These are phyloP conservation scores for Eutypella sp. DNA, from an alignment of 2,329 filamentous ascomycete species.

Conservation along the genomic window DNA sequence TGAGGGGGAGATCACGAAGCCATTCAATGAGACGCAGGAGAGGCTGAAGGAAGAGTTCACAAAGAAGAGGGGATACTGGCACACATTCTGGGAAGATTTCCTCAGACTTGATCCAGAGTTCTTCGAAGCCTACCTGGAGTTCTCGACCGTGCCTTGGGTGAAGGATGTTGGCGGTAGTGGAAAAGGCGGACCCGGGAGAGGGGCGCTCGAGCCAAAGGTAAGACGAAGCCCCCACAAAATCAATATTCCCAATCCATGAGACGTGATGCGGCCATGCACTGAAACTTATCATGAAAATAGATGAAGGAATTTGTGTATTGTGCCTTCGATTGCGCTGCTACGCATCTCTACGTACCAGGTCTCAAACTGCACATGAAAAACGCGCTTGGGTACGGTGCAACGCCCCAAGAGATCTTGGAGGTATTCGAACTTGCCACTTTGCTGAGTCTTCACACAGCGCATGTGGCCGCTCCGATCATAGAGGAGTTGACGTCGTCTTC, in stretches of 20 bases:
- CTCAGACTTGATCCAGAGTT: slow-evolving; percentile 40
- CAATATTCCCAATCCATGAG: background rate
- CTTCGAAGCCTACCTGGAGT: slow-evolving; percentile 42
- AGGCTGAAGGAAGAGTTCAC: slow-evolving; percentile 37
- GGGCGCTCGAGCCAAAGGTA: slow-evolving; percentile 38
- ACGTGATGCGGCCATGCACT: background rate
- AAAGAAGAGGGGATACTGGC: slow-evolving; percentile 41
- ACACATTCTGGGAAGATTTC: slow-evolving; percentile 39
- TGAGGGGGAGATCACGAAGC: slow-evolving; percentile 23
- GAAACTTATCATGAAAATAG: too few species aligned
- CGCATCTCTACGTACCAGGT: slow-evolving; percentile 41
- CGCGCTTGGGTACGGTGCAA: slow-evolving; percentile 39
- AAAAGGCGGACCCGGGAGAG: slow-evolving; percentile 13
- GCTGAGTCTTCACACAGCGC: slow-evolving; percentile 23
- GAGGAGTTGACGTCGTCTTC: slow-evolving; percentile 9
- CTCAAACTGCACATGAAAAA: slow-evolving; percentile 45
- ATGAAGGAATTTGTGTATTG: slow-evolving; percentile 43
- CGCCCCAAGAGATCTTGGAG: slow-evolving; percentile 42
- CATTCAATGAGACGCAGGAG: slow-evolving; percentile 31
- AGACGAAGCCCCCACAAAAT: background rate
- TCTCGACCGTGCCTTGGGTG: slow-evolving; percentile 38
- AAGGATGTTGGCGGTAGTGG: slow-evolving; percentile 19
- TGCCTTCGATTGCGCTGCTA: slow-evolving; percentile 42
- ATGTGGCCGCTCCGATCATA: slow-evolving; percentile 26
- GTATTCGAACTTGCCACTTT: slow-evolving; percentile 39